Evolutionary conservation across 768 basidiomycete species (phyloP).

Genomic region (Chalciporus chontae): DNA sequence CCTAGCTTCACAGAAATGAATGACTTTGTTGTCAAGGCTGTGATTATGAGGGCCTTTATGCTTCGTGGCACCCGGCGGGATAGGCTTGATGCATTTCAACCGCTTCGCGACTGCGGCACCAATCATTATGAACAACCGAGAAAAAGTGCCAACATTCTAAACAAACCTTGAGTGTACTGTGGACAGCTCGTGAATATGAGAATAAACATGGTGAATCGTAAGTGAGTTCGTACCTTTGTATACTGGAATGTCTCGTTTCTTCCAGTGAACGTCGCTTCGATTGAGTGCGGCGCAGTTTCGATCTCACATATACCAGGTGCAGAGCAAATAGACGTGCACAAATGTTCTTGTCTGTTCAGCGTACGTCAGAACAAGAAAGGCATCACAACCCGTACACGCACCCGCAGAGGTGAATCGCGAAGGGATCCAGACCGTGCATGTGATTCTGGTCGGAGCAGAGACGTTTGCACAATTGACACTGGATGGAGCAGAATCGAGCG

Average conservation of each 20-base stretch:
- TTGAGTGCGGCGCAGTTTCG: slow-evolving; percentile 53
- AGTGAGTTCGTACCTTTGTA: slow-evolving; percentile 45
- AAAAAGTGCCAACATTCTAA: neutral
- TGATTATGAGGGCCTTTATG: slow-evolving; percentile 52
- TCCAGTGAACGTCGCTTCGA: slow-evolving; percentile 61
- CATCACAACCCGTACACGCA: slow-evolving; percentile 16
- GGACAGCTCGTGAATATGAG: neutral
- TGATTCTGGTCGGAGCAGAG: slow-evolving; percentile 47
- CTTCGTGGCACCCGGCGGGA: slow-evolving; percentile 39
- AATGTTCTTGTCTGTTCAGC: slow-evolving; percentile 45
- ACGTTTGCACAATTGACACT: slow-evolving; percentile 54
- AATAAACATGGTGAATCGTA: neutral
- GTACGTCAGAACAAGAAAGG: neutral
- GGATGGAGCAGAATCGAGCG: slow-evolving; percentile 47
- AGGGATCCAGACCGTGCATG: slow-evolving; percentile 45
- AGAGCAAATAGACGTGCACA: slow-evolving; percentile 41
- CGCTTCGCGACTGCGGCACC: slow-evolving; percentile 42
- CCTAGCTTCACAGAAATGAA: slow-evolving; percentile 55
- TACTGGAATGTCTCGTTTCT: slow-evolving; percentile 60
- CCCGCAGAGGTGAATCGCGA: slow-evolving; percentile 56
- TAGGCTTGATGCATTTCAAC: slow-evolving; percentile 44
- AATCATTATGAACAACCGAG: neutral
- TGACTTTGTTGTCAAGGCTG: slow-evolving; percentile 38
- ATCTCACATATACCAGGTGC: slow-evolving; percentile 55
- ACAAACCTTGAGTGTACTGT: slow-evolving; percentile 53